A percentile compares a stretch with the other conserved stretches of the same genome.
Evolutionary conservation across 805 yeast genomes (phyloP).

Genomic region (Deakozyma indianensis): DNA sequence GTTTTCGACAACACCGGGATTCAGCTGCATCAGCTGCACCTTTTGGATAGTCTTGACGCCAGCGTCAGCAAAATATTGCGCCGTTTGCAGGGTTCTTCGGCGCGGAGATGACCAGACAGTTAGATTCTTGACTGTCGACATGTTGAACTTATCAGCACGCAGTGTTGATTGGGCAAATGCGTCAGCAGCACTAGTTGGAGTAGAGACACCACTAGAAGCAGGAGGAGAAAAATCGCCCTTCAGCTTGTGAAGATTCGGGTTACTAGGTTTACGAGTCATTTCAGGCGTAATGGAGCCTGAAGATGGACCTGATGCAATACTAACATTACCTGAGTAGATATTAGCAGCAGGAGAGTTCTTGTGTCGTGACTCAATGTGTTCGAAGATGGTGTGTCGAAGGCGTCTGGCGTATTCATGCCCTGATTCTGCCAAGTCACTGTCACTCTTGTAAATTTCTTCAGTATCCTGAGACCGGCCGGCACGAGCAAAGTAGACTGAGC

Average conservation of each 20-base stretch:
- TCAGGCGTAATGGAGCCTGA: neutral
- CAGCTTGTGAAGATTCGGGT: neutral
- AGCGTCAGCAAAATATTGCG: conserved; percentile 44
- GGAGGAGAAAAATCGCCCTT: conserved; percentile 8
- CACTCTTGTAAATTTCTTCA: conserved; percentile 49
- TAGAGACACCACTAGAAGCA: conserved; percentile 17
- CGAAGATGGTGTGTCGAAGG: conserved; percentile 43
- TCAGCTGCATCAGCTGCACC: conserved; percentile 71
- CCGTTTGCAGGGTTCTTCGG: conserved; percentile 68
- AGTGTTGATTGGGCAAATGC: conserved; percentile 13
- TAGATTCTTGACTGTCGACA: conserved; percentile 44
- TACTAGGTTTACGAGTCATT: neutral
- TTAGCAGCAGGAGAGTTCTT: neutral
- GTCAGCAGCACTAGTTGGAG: conserved; percentile 12
- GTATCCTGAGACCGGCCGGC: conserved; percentile 31
- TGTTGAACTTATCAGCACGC: conserved; percentile 28
- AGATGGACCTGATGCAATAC: neutral
- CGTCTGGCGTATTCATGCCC: conserved; percentile 56
- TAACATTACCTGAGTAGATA: neutral
- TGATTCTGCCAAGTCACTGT: conserved; percentile 66
- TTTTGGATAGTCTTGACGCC: conserved; percentile 61
- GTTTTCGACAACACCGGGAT: conserved; percentile 78
- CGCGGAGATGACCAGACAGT: conserved; percentile 95
- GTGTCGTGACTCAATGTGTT: conserved; percentile 16
- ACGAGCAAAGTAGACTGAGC: conserved; percentile 79